Base-by-base conservation (phyloP, 305 asterid species). In the Fraxinus dipetala region DNA sequence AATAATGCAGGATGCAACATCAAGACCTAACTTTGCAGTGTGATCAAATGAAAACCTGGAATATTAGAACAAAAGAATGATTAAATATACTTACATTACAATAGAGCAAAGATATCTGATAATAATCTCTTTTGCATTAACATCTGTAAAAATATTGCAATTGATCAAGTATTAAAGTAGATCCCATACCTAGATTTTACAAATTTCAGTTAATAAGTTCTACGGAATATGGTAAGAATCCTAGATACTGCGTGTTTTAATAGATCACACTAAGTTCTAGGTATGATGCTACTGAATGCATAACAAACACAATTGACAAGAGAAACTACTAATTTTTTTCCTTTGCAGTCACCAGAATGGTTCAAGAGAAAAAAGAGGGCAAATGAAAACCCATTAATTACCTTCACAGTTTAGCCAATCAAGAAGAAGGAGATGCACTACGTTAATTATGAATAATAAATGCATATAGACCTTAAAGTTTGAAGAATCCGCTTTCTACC, bases 31-130 rank as follows among this genome's bases (percentile, higher is more conserved):
- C 91, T 91, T 95, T 40, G 48, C 75, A 80, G 87, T 86, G 63
- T 98, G 95, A 84, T 95, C 98, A 88, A 93, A 93, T 18, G 97
- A 91, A 90, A 95, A 95, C 92, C 99, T 95, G 88, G 63, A 84
- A 89, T 76, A 34, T 79, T 18, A 14, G 11, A 75, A 85, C 48
- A 80, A 79, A 77, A 77, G 59, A 31, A 30, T 35, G 65, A 82
- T 82, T 81, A 79, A 51, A 75, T 69, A 36, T 59, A 83, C 69
- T 40, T 63, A n/a, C 35, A 43, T 75, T 61, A 38, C 38, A 70
- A 73, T 51, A 78, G 35, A 59, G 76, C 74, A 81, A 38, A 38
- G 36, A 76, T 69, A 82, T 77, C 31, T 67, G 48, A 18, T 43
- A 40, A 24, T 34, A 10, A 70, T 61, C 76, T 43, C 48, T 43